Base-by-base conservation (phyloP, 2,329 filamentous ascomycete genomes). In the Chrysoporthe puriensis region DNA sequence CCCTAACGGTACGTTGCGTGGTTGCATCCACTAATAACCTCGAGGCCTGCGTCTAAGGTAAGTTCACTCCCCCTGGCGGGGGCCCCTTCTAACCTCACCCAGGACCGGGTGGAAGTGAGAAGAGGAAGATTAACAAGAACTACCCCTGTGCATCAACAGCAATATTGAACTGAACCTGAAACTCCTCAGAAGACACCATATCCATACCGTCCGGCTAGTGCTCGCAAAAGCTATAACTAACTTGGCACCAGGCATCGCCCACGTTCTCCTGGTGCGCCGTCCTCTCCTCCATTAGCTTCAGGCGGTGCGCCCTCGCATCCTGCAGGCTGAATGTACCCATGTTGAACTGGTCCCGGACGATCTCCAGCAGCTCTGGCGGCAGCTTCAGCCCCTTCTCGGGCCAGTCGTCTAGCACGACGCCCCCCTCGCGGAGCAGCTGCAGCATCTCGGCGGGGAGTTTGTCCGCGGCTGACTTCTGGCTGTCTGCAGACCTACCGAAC, bases 271-370 rank as follows among this genome's bases (percentile, higher is more conserved):
- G 60, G 16, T 14, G 4, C 40, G 32, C 5, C 26, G 21, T 34
- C 54, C 66, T 63, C 43, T 71, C 69, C 3, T 70, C 63, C 67
- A 71, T 71, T n/a, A 73, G 54, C 60, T 69, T 46, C 3, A 71
- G 32, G 5, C 68, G 63, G 59, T 71, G 67, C 48, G 62, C 26
- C 54, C 56, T 64, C 8, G 70, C 73, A 26, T 72, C 66, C 40
- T 68, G 54, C 2, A 34, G 58, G 59, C 62, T 70, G 60, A 73
- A 66, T 6, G 61, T 36, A 18, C 42, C 18, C 40, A 59, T 3
- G 13, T 26, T 44, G 7, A 62, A 44, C 7, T 43, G 11, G 6
- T 26, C 6, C 2, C 48, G 52, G 26, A 72, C 60, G 9, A 72
- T 18, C 8, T 61, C 57, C 26, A 64, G 43, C 18, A 71, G 36